A percentile compares a stretch with the other conserved stretches of the same genome.
Conservation (phyloP, 768 basidiomycete genomes). For the Paxillus involutus region DNA sequence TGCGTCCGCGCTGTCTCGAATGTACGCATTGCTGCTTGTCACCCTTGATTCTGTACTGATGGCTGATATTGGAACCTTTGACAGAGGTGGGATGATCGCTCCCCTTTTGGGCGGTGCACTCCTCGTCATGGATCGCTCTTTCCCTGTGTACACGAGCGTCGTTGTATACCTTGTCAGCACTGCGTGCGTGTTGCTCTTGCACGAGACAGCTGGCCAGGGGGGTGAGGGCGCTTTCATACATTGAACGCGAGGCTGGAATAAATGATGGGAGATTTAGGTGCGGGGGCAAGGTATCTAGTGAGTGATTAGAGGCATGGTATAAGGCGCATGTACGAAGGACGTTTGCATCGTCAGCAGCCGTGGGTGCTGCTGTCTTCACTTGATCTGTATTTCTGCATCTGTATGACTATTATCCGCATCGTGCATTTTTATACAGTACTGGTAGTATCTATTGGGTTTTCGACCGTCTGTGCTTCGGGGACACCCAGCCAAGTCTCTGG, state of each 20-base stretch:
- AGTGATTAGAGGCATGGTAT: neutral
- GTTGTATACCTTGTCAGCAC: slow-evolving; percentile 64
- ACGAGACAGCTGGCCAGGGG: slow-evolving; percentile 47
- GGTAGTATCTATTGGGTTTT: neutral
- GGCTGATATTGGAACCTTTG: neutral
- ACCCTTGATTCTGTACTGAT: neutral
- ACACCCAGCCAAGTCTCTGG: too few relatives aligned
- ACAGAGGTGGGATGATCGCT: slow-evolving; percentile 86
- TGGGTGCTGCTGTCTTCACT: neutral
- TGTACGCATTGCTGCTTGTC: slow-evolving; percentile 46
- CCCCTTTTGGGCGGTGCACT: slow-evolving; percentile 77
- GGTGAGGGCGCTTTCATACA: slow-evolving; percentile 21
- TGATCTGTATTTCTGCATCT: neutral
- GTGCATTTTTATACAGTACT: neutral
- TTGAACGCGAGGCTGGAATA: slow-evolving; percentile 1
- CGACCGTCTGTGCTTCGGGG: too few relatives aligned
- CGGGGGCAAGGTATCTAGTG: neutral
- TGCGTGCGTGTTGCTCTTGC: slow-evolving; percentile 58
- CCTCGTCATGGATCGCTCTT: slow-evolving; percentile 60
- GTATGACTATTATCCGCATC: neutral
- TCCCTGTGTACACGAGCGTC: slow-evolving; percentile 79
- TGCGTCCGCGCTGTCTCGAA: slow-evolving; percentile 81
- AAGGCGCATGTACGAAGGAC: neutral
- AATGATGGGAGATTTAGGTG: neutral
- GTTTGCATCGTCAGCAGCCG: neutral